phyloP scores from a whole-genome alignment of 202 grass and related monocot genomes.

The Digitaria exilis region DNA sequence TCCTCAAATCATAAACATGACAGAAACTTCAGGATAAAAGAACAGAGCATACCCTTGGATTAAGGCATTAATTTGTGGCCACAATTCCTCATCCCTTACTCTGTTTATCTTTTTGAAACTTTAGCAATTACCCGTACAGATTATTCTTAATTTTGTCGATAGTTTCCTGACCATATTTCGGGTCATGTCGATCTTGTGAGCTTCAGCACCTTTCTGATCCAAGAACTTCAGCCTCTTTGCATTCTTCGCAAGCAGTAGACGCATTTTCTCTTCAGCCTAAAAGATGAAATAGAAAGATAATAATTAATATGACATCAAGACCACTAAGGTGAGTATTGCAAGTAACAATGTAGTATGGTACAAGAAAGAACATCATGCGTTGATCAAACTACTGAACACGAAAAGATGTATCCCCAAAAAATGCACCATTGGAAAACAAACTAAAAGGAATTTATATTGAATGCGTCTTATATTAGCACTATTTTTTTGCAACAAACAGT shows the following conservation, averaged over 20 bases:
- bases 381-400: background rate
- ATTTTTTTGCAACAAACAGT: background rate
- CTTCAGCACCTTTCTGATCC: conserved; percentile 67
- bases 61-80: conserved; percentile 69
- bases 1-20: conserved; percentile 28
- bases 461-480: background rate
- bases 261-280: conserved; percentile 92
- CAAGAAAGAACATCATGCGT: background rate
- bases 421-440: conserved; percentile 7
- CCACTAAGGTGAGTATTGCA: background rate
- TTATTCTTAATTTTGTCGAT: conserved; percentile 73
- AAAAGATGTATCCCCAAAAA: background rate
- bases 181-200: conserved; percentile 69
- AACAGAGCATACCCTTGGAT: conserved; percentile 69
- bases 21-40: background rate
- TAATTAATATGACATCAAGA: background rate
- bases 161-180: conserved; percentile 63
- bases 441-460: background rate
- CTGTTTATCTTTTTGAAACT: conserved; percentile 76
- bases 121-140: conserved; percentile 65
- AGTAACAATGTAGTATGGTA: conserved; percentile 1
- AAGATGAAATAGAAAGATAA: conserved; percentile 22
- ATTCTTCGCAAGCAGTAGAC: conserved; percentile 67
- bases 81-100: conserved; percentile 87
- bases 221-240: conserved; percentile 68